Percentiles rank a stretch among this genome's conserved stretches.
phyloP scores from a whole-genome alignment of 345 rosid species.

The Cochlearia excelsa region DNA sequence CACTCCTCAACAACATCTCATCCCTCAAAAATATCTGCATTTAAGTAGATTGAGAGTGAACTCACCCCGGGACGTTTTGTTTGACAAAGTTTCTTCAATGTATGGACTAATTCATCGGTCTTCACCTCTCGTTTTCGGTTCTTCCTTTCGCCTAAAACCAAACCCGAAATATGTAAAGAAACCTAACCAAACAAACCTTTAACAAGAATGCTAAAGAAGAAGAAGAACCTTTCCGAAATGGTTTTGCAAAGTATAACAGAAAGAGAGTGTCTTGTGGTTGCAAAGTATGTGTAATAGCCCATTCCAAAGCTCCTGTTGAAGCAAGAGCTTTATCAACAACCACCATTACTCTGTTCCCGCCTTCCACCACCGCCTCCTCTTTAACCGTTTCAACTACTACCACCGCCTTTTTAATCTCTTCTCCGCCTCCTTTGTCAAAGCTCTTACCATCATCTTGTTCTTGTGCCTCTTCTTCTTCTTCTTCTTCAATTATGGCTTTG shows the following conservation, averaged over 20 bases:
- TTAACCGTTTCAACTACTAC: constrained; percentile 15
- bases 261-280: constrained; percentile 56
- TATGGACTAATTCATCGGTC: constrained; percentile 48
- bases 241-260: constrained; percentile 54
- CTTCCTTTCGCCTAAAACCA: constrained; percentile 35
- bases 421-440: constrained; percentile 17
- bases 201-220: not conserved
- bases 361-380: constrained; percentile 1
- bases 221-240: constrained; percentile 43
- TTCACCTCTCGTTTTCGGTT: constrained; percentile 43
- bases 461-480: constrained; percentile 6
- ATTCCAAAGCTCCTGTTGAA: constrained; percentile 75
- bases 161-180: not conserved
- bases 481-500: constrained; percentile 14
- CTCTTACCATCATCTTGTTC: constrained; percentile 27
- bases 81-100: constrained; percentile 61
- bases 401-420: constrained; percentile 22
- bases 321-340: constrained; percentile 70
- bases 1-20: not conserved
- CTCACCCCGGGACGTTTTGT: constrained; percentile 72
- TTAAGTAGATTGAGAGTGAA: not conserved
- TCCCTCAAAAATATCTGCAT: not conserved
- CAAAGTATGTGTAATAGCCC: constrained; percentile 77
- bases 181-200: not conserved
- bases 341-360: constrained; percentile 78